Evolutionary conservation across 805 yeast genomes (phyloP), one percentile per base, ranked within the genome.

Genomic region (Wickerhamomyces pijperi): DNA sequence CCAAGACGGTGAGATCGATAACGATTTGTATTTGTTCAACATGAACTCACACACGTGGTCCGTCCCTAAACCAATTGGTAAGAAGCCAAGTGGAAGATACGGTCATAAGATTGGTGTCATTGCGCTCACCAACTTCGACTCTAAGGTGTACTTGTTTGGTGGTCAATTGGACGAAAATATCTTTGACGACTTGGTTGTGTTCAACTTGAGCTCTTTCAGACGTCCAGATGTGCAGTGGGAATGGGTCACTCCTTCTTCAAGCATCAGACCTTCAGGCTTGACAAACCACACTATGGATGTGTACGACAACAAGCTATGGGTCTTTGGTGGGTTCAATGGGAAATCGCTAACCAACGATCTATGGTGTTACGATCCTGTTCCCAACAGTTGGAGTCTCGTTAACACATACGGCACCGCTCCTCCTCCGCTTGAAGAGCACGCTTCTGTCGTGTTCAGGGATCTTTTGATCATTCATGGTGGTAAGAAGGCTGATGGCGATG

Each of bases 291-390:
- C 95, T 4, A 85, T 88, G 83, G 75, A 78, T 18, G 74, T 90
- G 2, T 81, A 72, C 61, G 79, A 82, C 47, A 78, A 80, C 56
- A 79, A 79, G 54, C 65, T 92, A 40, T 90, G 80, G 68, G 65
- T 92, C 11, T 92, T 82, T 63, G 99, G 99, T 44, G 99, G 99
- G 42, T 82, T 86, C 41, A 86, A 85, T 50, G 75, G 81, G 20
- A 76, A 70, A 43, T 70, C 71, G 38, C 72, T 88, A 44, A 75
- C 74, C 37, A 78, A 82, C 51, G 90, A 84, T 48, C 64, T 90
- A 28, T 86, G 90, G 77, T 66, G 78, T 50, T 92, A 72, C 59
- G 90, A 90, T 55, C 85, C 94, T 0, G 48, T 60, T 8, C 56
- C 60, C 7, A 76, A 75, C 49, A 67, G 69, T 32, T 92, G 97